phyloP scores from a whole-genome alignment of 768 basidiomycete species.

The Fomitopsis serialis region DNA sequence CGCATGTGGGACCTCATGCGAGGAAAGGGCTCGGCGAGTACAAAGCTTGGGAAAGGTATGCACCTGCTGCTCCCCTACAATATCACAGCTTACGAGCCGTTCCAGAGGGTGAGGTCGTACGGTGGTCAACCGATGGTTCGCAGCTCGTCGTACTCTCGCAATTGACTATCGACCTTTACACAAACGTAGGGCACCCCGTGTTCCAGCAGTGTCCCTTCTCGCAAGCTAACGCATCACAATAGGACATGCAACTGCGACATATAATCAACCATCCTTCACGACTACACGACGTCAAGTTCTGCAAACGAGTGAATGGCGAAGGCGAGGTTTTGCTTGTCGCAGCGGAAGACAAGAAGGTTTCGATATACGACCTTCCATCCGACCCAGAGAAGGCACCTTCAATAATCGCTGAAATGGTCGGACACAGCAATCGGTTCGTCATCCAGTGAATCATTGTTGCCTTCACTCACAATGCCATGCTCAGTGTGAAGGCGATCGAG shows the following conservation, averaged over 20 bases:
- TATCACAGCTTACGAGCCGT: neutral
- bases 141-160: slow-evolving; percentile 78
- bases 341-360: slow-evolving; percentile 86
- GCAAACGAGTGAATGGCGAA: slow-evolving; percentile 45
- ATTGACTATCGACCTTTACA: slow-evolving; percentile 76
- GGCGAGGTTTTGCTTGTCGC: slow-evolving; percentile 76
- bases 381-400: slow-evolving; percentile 42
- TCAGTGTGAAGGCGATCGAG: slow-evolving; percentile 78
- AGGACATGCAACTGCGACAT: slow-evolving; percentile 79
- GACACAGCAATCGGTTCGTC: slow-evolving; percentile 82
- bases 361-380: slow-evolving; percentile 62
- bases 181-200: slow-evolving; percentile 51
- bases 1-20: slow-evolving; percentile 99
- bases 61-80: neutral
- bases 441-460: neutral
- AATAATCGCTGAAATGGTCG: slow-evolving; percentile 67
- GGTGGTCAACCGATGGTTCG: slow-evolving; percentile 77
- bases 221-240: neutral
- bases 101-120: slow-evolving; percentile 87
- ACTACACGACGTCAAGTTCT: slow-evolving; percentile 81
- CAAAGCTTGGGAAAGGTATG: slow-evolving; percentile 83
- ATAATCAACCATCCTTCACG: slow-evolving; percentile 75
- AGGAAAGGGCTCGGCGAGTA: slow-evolving; percentile 84
- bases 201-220: neutral
- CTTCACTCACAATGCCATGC: neutral